Conservation (phyloP, 1,284 basidiomycete genomes). For the Cerioporus squamosus region DNA sequence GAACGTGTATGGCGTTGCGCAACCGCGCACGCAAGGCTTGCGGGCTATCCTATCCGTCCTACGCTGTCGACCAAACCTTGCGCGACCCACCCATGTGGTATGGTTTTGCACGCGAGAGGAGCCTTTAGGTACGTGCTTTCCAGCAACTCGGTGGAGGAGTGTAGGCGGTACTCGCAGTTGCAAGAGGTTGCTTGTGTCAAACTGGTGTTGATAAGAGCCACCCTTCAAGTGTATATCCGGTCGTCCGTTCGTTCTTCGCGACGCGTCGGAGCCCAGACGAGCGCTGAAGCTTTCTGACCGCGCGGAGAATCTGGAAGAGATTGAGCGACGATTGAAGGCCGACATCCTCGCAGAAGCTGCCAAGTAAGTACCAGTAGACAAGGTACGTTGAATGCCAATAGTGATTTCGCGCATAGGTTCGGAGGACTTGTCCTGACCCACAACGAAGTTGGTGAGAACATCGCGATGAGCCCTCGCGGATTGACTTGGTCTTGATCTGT, state of each 20-base stretch:
- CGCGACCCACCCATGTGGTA: conserved; percentile 71
- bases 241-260: conserved; percentile 94
- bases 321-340: conserved; percentile 88
- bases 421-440: conserved; percentile 94
- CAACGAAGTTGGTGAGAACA: conserved; percentile 74
- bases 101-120: conserved; percentile 89
- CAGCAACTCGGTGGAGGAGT: not conserved
- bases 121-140: conserved; percentile 62
- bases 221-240: conserved; percentile 82
- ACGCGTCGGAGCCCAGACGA: conserved; percentile 84
- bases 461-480: too few relatives aligned
- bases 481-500: not conserved
- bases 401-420: conserved; percentile 52
- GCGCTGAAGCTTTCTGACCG: conserved; percentile 89
- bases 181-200: not conserved
- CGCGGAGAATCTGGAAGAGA: conserved; percentile 94
- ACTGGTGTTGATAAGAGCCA: conserved; percentile 18
- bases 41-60: conserved; percentile 91
- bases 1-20: conserved; percentile 93
- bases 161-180: not conserved
- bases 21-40: conserved; percentile 93
- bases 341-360: conserved; percentile 93
- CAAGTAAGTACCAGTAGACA: conserved; percentile 49
- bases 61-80: conserved; percentile 70
- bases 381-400: not conserved